These are phyloP conservation scores for Didymella keratinophila DNA, from an alignment of 2,329 filamentous ascomycete genomes.

Conservation along the genomic window DNA sequence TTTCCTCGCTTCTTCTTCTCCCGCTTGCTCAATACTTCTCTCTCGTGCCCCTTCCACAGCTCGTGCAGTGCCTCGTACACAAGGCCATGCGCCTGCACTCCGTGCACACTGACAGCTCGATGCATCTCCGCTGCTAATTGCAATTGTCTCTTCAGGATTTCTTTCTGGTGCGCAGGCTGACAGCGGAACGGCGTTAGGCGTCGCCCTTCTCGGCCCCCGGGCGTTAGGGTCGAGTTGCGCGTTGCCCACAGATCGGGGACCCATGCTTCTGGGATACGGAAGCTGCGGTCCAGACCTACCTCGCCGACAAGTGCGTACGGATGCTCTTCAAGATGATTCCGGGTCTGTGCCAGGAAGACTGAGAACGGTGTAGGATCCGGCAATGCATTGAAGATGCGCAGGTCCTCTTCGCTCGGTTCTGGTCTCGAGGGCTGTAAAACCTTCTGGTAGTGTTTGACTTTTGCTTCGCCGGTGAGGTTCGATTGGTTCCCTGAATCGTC, in stretches of 20 bases:
- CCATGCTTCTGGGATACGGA: constrained; percentile 73
- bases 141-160: constrained; percentile 73
- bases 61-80: constrained; percentile 70
- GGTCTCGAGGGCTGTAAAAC: constrained; percentile 64
- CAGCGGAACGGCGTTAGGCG: constrained; percentile 73
- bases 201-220: constrained; percentile 74
- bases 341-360: constrained; percentile 64
- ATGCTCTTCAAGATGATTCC: constrained; percentile 62
- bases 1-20: constrained; percentile 54
- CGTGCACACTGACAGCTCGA: constrained; percentile 73
- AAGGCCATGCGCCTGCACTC: constrained; percentile 78
- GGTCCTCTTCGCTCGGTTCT: constrained; percentile 50
- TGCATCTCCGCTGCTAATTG: constrained; percentile 71
- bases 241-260: constrained; percentile 50
- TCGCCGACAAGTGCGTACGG: constrained; percentile 77
- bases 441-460: constrained; percentile 69
- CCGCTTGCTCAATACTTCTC: constrained; percentile 65
- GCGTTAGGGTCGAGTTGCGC: constrained; percentile 64
- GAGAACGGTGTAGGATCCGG: constrained; percentile 69
- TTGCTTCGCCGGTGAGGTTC: constrained; percentile 53
- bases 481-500: constrained; percentile 45
- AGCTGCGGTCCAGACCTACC: constrained; percentile 78
- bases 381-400: constrained; percentile 56
- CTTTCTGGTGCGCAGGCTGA: constrained; percentile 71
- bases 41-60: constrained; percentile 76